Base-by-base conservation (phyloP, 805 yeast genomes). In the Lipomyces kockii region DNA sequence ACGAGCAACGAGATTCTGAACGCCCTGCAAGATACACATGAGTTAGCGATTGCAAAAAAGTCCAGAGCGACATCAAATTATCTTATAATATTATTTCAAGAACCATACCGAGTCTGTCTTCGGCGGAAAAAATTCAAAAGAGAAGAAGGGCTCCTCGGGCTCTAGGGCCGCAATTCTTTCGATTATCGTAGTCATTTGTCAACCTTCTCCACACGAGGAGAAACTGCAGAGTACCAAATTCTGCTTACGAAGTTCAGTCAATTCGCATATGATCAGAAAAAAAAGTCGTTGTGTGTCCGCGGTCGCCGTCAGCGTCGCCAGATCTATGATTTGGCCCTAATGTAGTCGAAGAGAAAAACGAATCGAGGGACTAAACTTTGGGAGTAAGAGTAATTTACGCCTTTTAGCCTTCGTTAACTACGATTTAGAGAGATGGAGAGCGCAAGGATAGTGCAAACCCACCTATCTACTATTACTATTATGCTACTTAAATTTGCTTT, bases 51-150 rank as follows among this genome's bases (percentile, higher is more conserved):
- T 11, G 43, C 22, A 20, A 7, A 22, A 25, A 35, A 7, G 20
- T 37, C 51, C n/a, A 17, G 53, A 25, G 22, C 25, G 46, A 32
- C 4, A 32, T 14, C 20, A 8, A 25, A 35, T 20, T 12, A 32
- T n/a, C 14, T 12, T 1, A 20, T 17, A 39, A 39, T 6, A 11
- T 27, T 22, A 29, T 11, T 4, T n/a, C 32, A 46, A 59, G 46
- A 17, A 39, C 74, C 82, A 35, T 68, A 81, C 84, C 2, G 87
- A 81, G 75, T 90, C 93, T 0, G 99, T 95, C 79, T 95, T 92
- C 29, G 99, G 99, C 6, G 99, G 99, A 80, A 95, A 95, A 78
- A 95, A 95, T 81, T 95, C 99, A 74, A 92, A 84, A 9, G 98
- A 93, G 73, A 91, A 86, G 76, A 88, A 91, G 62, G 84, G 84